A percentile compares a stretch with the other conserved stretches of the same genome.
Conservation (phyloP, 768 basidiomycete genomes). For the Mycena metata region DNA sequence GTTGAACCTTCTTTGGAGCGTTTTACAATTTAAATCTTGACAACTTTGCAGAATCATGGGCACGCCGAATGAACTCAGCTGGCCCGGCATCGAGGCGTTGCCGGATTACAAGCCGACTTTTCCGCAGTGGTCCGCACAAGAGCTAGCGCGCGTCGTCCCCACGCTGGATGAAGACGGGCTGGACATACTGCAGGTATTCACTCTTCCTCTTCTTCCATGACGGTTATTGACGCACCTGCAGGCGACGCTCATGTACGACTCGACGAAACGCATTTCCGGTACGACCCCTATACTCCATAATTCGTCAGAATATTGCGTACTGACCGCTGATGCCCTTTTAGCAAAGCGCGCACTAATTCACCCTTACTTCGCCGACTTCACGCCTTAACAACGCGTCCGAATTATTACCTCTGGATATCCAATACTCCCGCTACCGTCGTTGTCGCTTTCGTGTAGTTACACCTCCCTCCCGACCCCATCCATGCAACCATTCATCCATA, state of each 20-base stretch:
- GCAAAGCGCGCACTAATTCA: conserved; percentile 69
- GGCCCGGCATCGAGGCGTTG: conserved; percentile 90
- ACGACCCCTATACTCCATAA: conserved; percentile 5
- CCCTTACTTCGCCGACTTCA: conserved; percentile 63
- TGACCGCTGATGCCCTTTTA: conserved; percentile 56
- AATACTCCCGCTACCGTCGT: not conserved
- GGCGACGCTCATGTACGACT: conserved; percentile 86
- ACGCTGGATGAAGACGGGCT: conserved; percentile 83
- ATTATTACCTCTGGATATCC: not conserved
- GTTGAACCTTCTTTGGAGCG: conserved; percentile 36
- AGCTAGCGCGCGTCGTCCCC: conserved; percentile 75
- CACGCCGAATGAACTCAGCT: conserved; percentile 91
- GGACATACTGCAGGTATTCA: conserved; percentile 79
- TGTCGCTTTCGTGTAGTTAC: no score
- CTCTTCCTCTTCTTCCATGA: not conserved
- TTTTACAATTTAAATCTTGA: not conserved
- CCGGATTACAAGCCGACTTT: conserved; percentile 98
- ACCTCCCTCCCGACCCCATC: no score
- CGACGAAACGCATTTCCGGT: conserved; percentile 94
- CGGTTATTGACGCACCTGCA: conserved; percentile 41
- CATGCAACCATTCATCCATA: no score
- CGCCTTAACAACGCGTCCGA: conserved; percentile 38
- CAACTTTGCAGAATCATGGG: conserved; percentile 79
- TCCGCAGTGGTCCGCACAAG: conserved; percentile 92
- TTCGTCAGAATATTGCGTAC: no score